phyloP scores from a whole-genome alignment of 2,329 filamentous ascomycete species.

The Cryoendolithus antarcticus region DNA sequence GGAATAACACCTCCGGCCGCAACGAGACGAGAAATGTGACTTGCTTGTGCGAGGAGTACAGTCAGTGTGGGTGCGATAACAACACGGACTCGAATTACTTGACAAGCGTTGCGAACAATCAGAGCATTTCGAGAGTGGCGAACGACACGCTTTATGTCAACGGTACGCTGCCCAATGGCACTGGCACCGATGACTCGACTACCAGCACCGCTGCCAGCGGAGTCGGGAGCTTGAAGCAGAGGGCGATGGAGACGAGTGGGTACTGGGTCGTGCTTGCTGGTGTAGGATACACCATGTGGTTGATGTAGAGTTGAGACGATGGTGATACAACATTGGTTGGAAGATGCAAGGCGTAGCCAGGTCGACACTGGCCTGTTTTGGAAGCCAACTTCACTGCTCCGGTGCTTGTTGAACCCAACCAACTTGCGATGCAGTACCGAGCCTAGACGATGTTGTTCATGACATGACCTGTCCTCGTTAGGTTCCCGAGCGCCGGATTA shows the following conservation, averaged over 20 bases:
- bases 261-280: slow-evolving; percentile 28
- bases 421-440: too few species aligned
- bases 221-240: slow-evolving; percentile 8
- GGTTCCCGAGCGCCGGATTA: too few species aligned
- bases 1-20: slow-evolving; percentile 34
- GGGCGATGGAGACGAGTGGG: slow-evolving; percentile 22
- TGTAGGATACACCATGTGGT: slow-evolving; percentile 24
- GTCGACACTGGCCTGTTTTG: too few species aligned
- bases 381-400: too few species aligned
- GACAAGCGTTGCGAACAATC: slow-evolving; percentile 47
- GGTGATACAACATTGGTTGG: too few species aligned
- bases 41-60: slow-evolving; percentile 48
- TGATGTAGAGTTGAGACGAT: slow-evolving; percentile 11
- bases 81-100: slow-evolving; percentile 48
- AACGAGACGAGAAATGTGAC: slow-evolving; percentile 50
- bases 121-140: slow-evolving; percentile 49
- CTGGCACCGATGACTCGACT: slow-evolving; percentile 28
- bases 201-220: slow-evolving; percentile 19
- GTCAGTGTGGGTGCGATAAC: slow-evolving; percentile 57
- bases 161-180: slow-evolving; percentile 52
- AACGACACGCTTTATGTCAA: slow-evolving; percentile 61
- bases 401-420: too few species aligned
- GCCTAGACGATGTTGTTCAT: too few species aligned
- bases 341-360: too few species aligned
- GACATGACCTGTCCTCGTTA: too few species aligned